Base-by-base conservation (phyloP, 805 yeast genomes). In the Yarrowia phangngaensis region DNA sequence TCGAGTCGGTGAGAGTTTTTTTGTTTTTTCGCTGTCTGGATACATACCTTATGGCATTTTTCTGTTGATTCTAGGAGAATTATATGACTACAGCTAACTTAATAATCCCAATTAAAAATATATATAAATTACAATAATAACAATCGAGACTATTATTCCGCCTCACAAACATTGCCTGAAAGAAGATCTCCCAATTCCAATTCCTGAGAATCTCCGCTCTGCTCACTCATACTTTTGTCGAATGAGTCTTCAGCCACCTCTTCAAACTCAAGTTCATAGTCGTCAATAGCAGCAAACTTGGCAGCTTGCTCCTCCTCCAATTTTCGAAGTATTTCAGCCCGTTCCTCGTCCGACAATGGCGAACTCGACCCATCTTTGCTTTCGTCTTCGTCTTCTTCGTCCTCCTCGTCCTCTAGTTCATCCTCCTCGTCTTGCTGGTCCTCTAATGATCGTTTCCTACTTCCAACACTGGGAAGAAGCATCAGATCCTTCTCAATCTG, bases 211-310 rank as follows among this genome's bases (percentile, higher is more conserved):
- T 26, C 32, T 14, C 20, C 16, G 6, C 34, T 20, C 1, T 12
- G 22, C 35, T 29, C 35, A 22, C 35, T 41, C 35, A 41, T 20
- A 8, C 48, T 41, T 17, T 15, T 29, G 28, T 29, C 48, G 6
- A 29, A 30, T 6, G 28, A 20, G 20, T 41, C 35, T n/a, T 29
- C 35, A 2, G 48, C 27, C 6, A 41, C 48, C 15, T 28, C 48
- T 8, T 41, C 35, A 11, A 41, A 41, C 8, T 52, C 32, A 9
- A 56, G 51, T 19, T 51, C 51, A 15, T 24, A 53, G 24, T 45
- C 51, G 33, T 56, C 58, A 19, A 56, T 51, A 17, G 52, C 55
- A 8, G 30, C 40, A 29, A 55, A 54, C 56, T 52, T 53, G 27
- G 48, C 48, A 4, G 28, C 29, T 31, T 30, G 48, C 16, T 29